phyloP scores from a whole-genome alignment of 768 basidiomycete species.

The Cystofilobasidium macerans region DNA sequence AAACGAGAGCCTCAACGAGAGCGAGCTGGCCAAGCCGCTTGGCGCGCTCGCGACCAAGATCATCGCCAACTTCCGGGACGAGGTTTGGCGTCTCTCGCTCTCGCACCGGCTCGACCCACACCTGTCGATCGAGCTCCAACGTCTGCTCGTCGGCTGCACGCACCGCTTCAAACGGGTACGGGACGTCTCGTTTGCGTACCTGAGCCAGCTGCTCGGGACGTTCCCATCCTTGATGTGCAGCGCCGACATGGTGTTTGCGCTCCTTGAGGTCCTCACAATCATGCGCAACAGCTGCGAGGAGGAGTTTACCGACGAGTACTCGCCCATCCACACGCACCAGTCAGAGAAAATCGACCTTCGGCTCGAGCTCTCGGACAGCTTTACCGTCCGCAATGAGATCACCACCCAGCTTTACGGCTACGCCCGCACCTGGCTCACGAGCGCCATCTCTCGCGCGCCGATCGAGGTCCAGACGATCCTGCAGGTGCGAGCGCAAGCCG shows the following conservation, averaged over 20 bases:
- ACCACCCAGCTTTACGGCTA: conserved; percentile 60
- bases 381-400: conserved; percentile 72
- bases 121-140: conserved; percentile 61
- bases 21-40: conserved; percentile 64
- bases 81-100: conserved; percentile 61
- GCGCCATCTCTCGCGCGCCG: conserved; percentile 77
- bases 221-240: conserved; percentile 95
- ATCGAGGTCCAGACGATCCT: conserved; percentile 84
- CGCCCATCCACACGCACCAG: conserved; percentile 68
- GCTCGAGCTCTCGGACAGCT: conserved; percentile 74
- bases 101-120: conserved; percentile 62
- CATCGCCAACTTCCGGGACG: conserved; percentile 59
- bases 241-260: conserved; percentile 69
- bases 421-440: conserved; percentile 71
- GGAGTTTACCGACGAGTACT: conserved; percentile 88
- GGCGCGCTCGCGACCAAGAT: conserved; percentile 82
- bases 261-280: conserved; percentile 82
- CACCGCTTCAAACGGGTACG: conserved; percentile 73
- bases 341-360: conserved; percentile 66
- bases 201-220: conserved; percentile 72
- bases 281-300: conserved; percentile 79
- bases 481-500: conserved; percentile 49
- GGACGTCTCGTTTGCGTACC: conserved; percentile 67
- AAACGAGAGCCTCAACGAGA: conserved; percentile 70
- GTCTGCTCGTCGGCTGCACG: conserved; percentile 65